phyloP scores from a whole-genome alignment of 2,329 filamentous ascomycete species.

The Fonsecaea nubica region DNA sequence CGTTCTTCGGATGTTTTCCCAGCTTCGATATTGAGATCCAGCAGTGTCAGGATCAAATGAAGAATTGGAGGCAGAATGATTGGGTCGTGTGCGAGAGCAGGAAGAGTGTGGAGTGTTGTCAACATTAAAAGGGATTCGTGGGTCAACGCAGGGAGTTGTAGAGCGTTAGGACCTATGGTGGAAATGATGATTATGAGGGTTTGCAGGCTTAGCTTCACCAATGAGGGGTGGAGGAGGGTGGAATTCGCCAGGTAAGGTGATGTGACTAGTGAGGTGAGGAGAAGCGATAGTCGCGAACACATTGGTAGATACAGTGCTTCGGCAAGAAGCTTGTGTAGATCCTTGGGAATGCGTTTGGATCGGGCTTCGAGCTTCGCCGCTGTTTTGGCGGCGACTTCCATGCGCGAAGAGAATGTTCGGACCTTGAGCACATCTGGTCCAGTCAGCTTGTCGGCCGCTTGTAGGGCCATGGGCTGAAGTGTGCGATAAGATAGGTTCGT shows the following conservation, averaged over 20 bases:
- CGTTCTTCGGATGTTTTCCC: constrained; percentile 64
- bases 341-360: constrained; percentile 71
- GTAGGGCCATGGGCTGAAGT: constrained; percentile 79
- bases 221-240: constrained; percentile 70
- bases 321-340: constrained; percentile 76
- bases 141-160: constrained; percentile 79
- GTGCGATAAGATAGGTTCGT: constrained; percentile 72
- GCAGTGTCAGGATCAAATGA: constrained; percentile 76
- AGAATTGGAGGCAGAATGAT: constrained; percentile 75
- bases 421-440: constrained; percentile 88
- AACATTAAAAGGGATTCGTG: constrained; percentile 84
- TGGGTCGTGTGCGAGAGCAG: constrained; percentile 65
- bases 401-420: constrained; percentile 81
- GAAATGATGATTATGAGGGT: constrained; percentile 84
- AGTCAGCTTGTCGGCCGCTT: constrained; percentile 77
- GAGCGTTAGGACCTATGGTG: constrained; percentile 78
- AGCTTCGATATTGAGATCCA: constrained; percentile 74
- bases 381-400: constrained; percentile 66
- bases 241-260: constrained; percentile 42
- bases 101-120: constrained; percentile 65
- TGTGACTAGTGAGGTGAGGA: constrained; percentile 31
- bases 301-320: constrained; percentile 86
- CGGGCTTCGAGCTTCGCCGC: constrained; percentile 52
- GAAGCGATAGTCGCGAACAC: constrained; percentile 76
- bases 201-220: constrained; percentile 81